Evolutionary conservation across 179 eudicot genomes (phyloP).

Genomic region (Sideroxylon spinosum): DNA sequence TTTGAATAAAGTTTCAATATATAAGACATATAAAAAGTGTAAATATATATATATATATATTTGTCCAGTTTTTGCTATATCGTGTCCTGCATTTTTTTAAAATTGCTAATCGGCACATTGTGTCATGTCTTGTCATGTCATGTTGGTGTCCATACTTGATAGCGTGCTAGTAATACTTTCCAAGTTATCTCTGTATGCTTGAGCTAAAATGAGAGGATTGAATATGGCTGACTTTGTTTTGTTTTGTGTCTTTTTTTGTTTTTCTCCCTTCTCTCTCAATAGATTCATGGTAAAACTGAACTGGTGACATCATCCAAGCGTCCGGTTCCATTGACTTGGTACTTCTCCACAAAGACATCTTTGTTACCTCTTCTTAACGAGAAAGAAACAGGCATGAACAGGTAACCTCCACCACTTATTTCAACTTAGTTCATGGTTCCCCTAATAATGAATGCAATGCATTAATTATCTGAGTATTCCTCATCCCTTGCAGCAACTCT

Average conservation of each 20-base stretch:
- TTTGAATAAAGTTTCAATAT: no score
- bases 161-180: background rate
- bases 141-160: no score
- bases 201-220: slow-evolving; percentile 1
- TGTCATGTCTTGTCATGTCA: no score
- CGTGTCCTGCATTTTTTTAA: no score
- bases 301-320: slow-evolving; percentile 82
- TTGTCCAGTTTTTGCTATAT: no score
- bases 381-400: slow-evolving; percentile 89
- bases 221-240: slow-evolving; percentile 21
- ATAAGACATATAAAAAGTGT: no score
- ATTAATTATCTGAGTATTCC: background rate
- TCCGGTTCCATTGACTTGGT: slow-evolving; percentile 98
- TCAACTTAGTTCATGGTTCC: background rate
- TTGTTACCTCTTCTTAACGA: slow-evolving; percentile 84
- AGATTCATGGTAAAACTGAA: slow-evolving; percentile 98
- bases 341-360: slow-evolving; percentile 77
- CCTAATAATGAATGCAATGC: background rate
- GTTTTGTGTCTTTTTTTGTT: background rate
- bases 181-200: slow-evolving; percentile 9
- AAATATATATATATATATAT: no score
- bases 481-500: background rate
- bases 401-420: slow-evolving; percentile 35
- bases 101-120: no score
- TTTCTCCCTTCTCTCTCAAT: background rate